Conservation (phyloP, 495 filamentous ascomycete genomes). For the Letharia columbiana region DNA sequence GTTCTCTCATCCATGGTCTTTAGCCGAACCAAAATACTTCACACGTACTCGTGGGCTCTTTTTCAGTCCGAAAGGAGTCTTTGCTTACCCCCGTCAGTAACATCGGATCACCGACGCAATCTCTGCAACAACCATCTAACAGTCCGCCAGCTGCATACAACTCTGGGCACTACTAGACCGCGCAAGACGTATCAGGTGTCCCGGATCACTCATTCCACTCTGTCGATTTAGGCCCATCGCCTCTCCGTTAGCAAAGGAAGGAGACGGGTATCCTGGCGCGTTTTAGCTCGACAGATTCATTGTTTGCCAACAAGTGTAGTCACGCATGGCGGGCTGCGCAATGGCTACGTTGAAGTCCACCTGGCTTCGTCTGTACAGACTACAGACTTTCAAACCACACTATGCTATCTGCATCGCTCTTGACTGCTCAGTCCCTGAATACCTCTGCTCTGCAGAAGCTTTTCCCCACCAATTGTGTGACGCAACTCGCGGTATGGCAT, state of each 20-base stretch:
- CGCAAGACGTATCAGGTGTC: neutral
- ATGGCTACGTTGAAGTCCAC: neutral
- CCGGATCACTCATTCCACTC: neutral
- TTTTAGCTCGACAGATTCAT: neutral
- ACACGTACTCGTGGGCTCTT: neutral
- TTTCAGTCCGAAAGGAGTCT: neutral
- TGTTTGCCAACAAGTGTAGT: neutral
- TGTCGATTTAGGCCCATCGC: neutral
- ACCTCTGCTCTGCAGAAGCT: neutral
- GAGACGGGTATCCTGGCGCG: neutral
- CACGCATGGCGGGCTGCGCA: neutral
- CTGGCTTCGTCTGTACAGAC: neutral
- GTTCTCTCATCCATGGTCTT: neutral
- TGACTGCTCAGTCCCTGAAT: neutral
- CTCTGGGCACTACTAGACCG: neutral
- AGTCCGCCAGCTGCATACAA: neutral
- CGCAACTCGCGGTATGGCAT: too few species aligned
- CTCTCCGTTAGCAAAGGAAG: neutral
- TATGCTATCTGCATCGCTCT: neutral
- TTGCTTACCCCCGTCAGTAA: neutral
- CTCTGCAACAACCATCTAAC: neutral
- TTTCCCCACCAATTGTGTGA: neutral
- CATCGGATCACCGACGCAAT: neutral
- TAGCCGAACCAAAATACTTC: neutral
- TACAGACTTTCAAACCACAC: neutral